Conservation (phyloP, 805 yeast genomes). For the Kluyveromyces nonfermentans region DNA sequence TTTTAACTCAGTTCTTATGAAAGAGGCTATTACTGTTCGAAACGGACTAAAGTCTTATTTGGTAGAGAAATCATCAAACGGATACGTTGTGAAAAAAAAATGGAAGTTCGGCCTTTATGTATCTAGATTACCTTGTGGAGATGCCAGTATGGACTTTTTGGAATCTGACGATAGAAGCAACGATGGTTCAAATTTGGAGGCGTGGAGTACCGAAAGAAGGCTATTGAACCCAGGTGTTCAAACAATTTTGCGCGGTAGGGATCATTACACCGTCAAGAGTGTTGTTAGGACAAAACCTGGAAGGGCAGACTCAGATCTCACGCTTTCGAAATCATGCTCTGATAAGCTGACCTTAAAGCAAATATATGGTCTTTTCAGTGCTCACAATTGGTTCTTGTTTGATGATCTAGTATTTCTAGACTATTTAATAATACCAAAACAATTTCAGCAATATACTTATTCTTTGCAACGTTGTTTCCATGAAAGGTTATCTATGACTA, state of each 20-base stretch:
- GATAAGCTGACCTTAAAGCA: conserved; percentile 72
- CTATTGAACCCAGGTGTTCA: conserved; percentile 16
- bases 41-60: conserved; percentile 6
- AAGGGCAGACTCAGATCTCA: conserved; percentile 59
- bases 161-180: conserved; percentile 3
- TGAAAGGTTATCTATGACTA: neutral
- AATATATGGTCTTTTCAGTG: conserved; percentile 42
- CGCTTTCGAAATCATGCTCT: conserved; percentile 79
- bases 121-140: conserved; percentile 87
- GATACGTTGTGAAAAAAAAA: conserved; percentile 29
- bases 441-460: neutral
- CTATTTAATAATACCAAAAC: conserved; percentile 41
- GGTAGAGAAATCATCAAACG: conserved; percentile 1
- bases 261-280: conserved; percentile 46
- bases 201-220: neutral
- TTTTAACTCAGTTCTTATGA: conserved; percentile 51
- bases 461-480: conserved; percentile 13
- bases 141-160: conserved; percentile 53
- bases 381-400: conserved; percentile 34
- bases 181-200: conserved; percentile 4
- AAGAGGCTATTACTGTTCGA: conserved; percentile 27
- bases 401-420: conserved; percentile 28
- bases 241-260: conserved; percentile 50
- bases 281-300: conserved; percentile 90
- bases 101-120: conserved; percentile 49